phyloP scores from a whole-genome alignment of 2,329 filamentous ascomycete genomes.

The Didymella exigua region DNA sequence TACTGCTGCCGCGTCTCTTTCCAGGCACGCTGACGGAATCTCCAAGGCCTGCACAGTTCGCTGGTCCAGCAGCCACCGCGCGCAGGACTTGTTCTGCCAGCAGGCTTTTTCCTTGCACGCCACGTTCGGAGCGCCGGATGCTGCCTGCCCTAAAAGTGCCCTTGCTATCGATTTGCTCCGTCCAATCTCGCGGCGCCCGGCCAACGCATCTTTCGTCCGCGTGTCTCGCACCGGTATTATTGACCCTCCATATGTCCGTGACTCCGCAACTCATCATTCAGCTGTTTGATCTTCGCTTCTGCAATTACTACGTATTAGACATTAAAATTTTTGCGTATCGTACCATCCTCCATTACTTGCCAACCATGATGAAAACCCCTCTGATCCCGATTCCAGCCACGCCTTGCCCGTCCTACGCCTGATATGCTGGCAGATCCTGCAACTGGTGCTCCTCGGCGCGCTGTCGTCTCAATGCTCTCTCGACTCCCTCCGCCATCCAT shows the following conservation, averaged over 20 bases:
- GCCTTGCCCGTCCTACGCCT: background rate
- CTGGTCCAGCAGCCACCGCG: background rate
- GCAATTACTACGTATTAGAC: background rate
- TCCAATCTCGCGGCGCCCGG: conserved; percentile 15
- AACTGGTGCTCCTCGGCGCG: background rate
- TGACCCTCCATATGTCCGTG: background rate
- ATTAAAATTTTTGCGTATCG: background rate
- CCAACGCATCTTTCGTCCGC: conserved; percentile 16
- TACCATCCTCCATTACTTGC: background rate
- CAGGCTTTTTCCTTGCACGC: conserved; percentile 6
- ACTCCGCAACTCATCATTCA: conserved; percentile 1
- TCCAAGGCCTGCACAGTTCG: background rate
- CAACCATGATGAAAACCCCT: background rate
- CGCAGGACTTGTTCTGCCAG: background rate
- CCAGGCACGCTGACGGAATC: background rate
- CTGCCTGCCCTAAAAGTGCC: conserved; percentile 10
- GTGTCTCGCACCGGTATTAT: conserved; percentile 13
- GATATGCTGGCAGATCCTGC: background rate
- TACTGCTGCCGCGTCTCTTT: conserved; percentile 1
- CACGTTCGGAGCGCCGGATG: conserved; percentile 17
- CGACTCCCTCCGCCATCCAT: background rate
- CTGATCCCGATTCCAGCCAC: background rate
- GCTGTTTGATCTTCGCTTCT: conserved; percentile 9
- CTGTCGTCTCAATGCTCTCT: background rate
- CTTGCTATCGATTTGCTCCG: conserved; percentile 14